Evolutionary conservation across 129 eudicot genomes (phyloP).

Genomic region (Escallonia rubra): DNA sequence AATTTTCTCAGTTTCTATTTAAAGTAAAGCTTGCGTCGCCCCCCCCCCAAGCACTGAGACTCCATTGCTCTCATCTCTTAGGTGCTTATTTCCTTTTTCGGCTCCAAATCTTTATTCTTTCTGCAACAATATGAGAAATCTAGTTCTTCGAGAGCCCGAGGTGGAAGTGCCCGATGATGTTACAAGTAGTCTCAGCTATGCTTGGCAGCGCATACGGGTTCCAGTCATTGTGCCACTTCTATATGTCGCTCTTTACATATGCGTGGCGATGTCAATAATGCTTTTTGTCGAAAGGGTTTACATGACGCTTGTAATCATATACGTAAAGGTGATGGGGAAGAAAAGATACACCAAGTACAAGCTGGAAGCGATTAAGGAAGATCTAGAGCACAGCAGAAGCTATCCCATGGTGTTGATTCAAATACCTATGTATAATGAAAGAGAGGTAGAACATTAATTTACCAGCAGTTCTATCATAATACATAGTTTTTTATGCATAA

Average conservation of each 20-base stretch:
- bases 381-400: constrained; percentile 53
- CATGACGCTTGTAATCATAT: constrained; percentile 61
- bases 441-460: constrained; percentile 48
- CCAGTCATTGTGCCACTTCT: constrained; percentile 52
- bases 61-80: constrained; percentile 4
- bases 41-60: constrained; percentile 2
- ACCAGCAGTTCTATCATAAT: neutral
- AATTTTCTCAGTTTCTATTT: constrained; percentile 26
- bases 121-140: constrained; percentile 46
- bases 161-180: constrained; percentile 27
- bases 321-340: constrained; percentile 49
- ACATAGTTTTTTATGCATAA: neutral
- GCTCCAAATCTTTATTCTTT: constrained; percentile 6
- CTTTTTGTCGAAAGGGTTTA: constrained; percentile 66
- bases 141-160: constrained; percentile 29
- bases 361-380: constrained; percentile 54
- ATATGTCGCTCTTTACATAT: constrained; percentile 46
- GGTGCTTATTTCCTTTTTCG: neutral
- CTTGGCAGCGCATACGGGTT: constrained; percentile 49
- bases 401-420: constrained; percentile 75
- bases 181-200: constrained; percentile 27
- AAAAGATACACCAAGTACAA: constrained; percentile 69
- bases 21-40: constrained; percentile 28
- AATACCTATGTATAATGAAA: constrained; percentile 85
- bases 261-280: constrained; percentile 69